Base-by-base conservation (phyloP, 2,329 filamentous ascomycete species). In the Herpotrichia juniperi region DNA sequence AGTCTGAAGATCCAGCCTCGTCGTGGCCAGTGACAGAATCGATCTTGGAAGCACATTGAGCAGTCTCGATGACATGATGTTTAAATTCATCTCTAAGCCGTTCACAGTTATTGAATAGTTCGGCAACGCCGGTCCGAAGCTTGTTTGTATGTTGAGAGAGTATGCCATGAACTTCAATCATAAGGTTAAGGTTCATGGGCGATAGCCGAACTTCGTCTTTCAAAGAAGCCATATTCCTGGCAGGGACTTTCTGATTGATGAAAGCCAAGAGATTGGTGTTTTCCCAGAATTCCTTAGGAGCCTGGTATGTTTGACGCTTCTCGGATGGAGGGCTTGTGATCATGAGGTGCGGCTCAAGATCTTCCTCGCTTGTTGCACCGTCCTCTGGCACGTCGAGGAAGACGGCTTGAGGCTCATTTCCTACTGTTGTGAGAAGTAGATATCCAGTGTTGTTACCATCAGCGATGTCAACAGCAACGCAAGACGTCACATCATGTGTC, bases 81-180 rank as follows among this genome's bases (percentile, higher is more conserved):
- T 78, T 79, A 35, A 92, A 79, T 65, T 92, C 88, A 16, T 79
- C 77, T 62, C 88, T 86, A 22, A 93, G 79, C 40, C 85, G 80
- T 59, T 88, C 83, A 55, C 88, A 90, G 48, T 86, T 82, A 22
- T 86, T 80, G 74, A 92, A 93, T 5, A 93, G 78, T 62, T 91
- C 88, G 1, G 88, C 84, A 1, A 87, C 89, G 1, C 87, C 89
- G 37, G 83, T 76, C 14, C 88, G 88, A 10, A 93, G 79, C 10
- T 79, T 80, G 59, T 88, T 80, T 0, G 88, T 91, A 71, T 93
- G 88, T 9, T 83, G 81, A 56, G 85, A 85, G 5, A 93, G 78
- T 4, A 89, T 78, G 65, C 88, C 86, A 69, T 93, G 90, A 0
- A 86, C 85, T 53, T 90, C 85, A 24, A 87, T 89, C 59, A 93